Conservation (phyloP, 2,329 filamentous ascomycete species). For the Coniochaeta sp. region DNA sequence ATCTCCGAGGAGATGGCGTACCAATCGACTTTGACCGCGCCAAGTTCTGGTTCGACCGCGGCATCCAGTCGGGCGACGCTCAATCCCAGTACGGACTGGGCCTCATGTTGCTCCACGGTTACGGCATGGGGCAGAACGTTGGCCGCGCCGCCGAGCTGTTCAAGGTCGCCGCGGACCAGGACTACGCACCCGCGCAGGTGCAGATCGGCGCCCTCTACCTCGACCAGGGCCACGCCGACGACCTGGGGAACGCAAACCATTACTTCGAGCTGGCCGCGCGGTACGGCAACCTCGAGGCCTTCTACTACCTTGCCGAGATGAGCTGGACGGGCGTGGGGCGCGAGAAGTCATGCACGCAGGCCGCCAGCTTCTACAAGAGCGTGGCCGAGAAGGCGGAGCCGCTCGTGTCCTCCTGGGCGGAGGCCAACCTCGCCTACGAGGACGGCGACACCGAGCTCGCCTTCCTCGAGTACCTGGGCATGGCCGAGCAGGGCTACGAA, state of each 20-base stretch:
- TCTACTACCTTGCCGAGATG: slow-evolving; percentile 88
- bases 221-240: slow-evolving; percentile 66
- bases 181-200: slow-evolving; percentile 73
- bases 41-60: slow-evolving; percentile 75
- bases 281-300: slow-evolving; percentile 79
- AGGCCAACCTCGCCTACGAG: slow-evolving; percentile 78
- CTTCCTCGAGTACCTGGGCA: slow-evolving; percentile 75
- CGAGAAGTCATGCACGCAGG: slow-evolving; percentile 70
- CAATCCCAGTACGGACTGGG: slow-evolving; percentile 81
- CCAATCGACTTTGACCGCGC: slow-evolving; percentile 72
- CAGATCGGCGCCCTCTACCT: slow-evolving; percentile 78
- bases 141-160: slow-evolving; percentile 69
- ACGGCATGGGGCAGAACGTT: slow-evolving; percentile 61
- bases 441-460: slow-evolving; percentile 73
- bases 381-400: slow-evolving; percentile 68
- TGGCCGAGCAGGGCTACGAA: slow-evolving; percentile 89
- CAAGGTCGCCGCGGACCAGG: slow-evolving; percentile 72
- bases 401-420: slow-evolving; percentile 69
- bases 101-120: slow-evolving; percentile 74
- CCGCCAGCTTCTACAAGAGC: slow-evolving; percentile 75
- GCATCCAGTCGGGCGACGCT: slow-evolving; percentile 66
- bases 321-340: slow-evolving; percentile 72
- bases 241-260: slow-evolving; percentile 69
- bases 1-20: slow-evolving; percentile 78
- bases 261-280: slow-evolving; percentile 84